Evolutionary conservation across 768 basidiomycete genomes (phyloP), one percentile per base, ranked within the genome.

Genomic region (Cantharellus cinnabarinus): DNA sequence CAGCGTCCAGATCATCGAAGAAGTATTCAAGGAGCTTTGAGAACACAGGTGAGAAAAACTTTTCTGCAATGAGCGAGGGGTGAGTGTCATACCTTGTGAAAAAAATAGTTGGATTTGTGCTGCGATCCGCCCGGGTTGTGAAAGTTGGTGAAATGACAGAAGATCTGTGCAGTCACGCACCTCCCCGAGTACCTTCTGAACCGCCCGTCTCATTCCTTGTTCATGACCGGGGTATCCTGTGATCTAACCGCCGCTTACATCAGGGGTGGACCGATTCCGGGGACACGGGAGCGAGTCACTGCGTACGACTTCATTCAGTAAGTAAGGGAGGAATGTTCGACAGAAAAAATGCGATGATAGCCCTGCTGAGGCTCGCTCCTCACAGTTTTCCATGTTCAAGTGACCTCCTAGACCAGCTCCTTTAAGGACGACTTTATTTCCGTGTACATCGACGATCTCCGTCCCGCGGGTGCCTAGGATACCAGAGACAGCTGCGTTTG

Each of bases 341-440:
- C 20, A 37, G 40, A n/a, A 50, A 59, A 35, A 59, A 53, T 42
- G 44, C 59, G 37, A 38, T 61, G 56, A 29, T 29, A 29, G 20
- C 20, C 20, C 20, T 29, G 20, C 20, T 29, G 20, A 29, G 20
- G 20, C 20, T 29, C 20, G 20, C 3, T 48, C 59, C 53, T 65
- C 60, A 61, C 60, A 64, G 76, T 84, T 68, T 65, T 86, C 85
- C 69, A 70, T 70, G 65, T 81, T 85, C 81, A 88, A 83, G 85
- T 84, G 85, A 66, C 85, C 84, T 62, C 84, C 85, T n/a, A 86
- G 71, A n/a, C 84, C 82, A 58, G 84, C 84, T n/a, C 85, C 85
- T 54, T 80, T 72, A 58, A 84, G 73, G 61, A 82, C 72, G 62
- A 82, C 71, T 63, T 80, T 75, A 29, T 79, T 72, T 41, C 75